These are phyloP conservation scores for Schizosaccharomyces osmophilus DNA, from an alignment of 805 yeast genomes.

Conservation along the genomic window DNA sequence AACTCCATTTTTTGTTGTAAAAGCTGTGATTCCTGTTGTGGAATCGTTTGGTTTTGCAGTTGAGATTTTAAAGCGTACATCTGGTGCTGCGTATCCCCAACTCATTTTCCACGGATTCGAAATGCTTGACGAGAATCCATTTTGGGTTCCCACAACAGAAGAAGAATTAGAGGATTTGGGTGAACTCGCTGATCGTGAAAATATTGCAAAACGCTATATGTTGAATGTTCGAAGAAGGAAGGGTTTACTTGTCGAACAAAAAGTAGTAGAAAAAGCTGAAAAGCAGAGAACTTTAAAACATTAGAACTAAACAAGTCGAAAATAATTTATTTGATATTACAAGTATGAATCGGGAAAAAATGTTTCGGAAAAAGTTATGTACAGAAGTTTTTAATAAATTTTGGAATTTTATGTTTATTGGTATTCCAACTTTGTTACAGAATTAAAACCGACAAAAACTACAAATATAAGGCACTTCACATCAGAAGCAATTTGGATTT, in stretches of 20 bases:
- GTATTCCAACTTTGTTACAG: too few species aligned
- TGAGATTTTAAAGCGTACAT: conserved; percentile 73
- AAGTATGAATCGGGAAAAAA: too few species aligned
- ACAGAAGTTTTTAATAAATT: too few species aligned
- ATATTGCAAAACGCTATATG: conserved; percentile 71
- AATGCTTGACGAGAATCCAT: conserved; percentile 74
- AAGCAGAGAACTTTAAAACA: conserved; percentile 66
- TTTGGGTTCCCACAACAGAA: conserved; percentile 96
- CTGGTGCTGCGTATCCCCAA: conserved; percentile 96
- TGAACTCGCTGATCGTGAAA: conserved; percentile 75
- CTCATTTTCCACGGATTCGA: conserved; percentile 75
- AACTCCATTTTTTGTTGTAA: conserved; percentile 78
- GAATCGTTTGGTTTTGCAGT: conserved; percentile 95
- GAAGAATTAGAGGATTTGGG: conserved; percentile 89
- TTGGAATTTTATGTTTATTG: too few species aligned
- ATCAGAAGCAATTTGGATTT: too few species aligned
- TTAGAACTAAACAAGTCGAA: background rate
- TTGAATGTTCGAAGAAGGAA: conserved; percentile 59
- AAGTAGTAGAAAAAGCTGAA: conserved; percentile 76
- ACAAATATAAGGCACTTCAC: too few species aligned
- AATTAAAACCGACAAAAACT: too few species aligned
- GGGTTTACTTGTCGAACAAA: conserved; percentile 74
- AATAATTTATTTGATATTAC: too few species aligned
- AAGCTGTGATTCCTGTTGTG: conserved; percentile 69
- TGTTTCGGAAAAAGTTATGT: too few species aligned